Base-by-base conservation (phyloP, 768 basidiomycete genomes). In the Hirschioporus abietinus region DNA sequence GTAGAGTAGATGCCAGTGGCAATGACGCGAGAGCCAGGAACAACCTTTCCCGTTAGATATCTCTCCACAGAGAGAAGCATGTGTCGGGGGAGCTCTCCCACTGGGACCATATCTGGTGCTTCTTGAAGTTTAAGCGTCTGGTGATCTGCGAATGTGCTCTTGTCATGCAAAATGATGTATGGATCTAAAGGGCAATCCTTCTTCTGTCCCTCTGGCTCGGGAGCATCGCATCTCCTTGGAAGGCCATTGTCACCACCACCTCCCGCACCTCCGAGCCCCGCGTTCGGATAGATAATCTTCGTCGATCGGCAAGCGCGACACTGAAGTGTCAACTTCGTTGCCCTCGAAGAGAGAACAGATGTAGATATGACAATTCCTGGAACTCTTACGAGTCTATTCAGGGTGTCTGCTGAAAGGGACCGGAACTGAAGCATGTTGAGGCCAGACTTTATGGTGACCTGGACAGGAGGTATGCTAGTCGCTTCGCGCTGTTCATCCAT, bases 281-380 rank as follows among this genome's bases (percentile, higher is more conserved):
- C 86, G 23, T 85, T 78, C 8, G 95, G 93, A 68, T 89, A 86
- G 57, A 99, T 83, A 0, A 84, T 84, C 75, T 92, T 95, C 9
- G 87, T 85, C 2, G 88, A 86, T 36, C 92, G 84, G 75, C 97
- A 99, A 0, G 89, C 88, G 66, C 95, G 93, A 76, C 97, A 99
- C 76, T 95, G 95, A 20, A 99, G 83, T 71, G 93, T 90, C 5
- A 99, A 84, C 69, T 91, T 93, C 24, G 95, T 95, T 10, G 97
- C 95, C 59, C 96, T 89, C 1, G 96, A 93, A 0, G 95, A 93
- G 24, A 99, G 85, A 20, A 95, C 90, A 10, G 95, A 96, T 0
- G 97, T 93, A 35, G 96, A 96, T 74, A 99, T 98, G 75, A 99
- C 95, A 72, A 99, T 99, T 35, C 97, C 97, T 1, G 97, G 97